Conservation (phyloP, 176 grass and related monocot genomes). For the Aegilops tauschii region DNA sequence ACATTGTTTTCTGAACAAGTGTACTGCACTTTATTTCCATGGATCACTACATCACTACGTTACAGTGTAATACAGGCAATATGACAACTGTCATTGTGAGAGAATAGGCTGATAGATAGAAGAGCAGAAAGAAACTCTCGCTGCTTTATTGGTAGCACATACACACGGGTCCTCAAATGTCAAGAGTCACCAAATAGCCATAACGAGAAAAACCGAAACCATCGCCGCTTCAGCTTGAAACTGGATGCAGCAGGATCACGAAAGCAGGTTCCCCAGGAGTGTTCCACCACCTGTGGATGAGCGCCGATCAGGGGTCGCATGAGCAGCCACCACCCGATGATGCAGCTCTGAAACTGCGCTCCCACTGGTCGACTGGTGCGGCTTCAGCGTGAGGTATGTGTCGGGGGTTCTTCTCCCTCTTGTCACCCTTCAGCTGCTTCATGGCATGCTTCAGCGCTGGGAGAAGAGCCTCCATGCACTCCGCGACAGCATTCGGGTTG, state of each 20-base stretch:
- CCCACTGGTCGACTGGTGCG: slow-evolving; percentile 59
- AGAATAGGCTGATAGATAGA: neutral
- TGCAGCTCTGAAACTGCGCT: slow-evolving; percentile 63
- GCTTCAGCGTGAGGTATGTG: slow-evolving; percentile 64
- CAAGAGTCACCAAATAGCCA: neutral
- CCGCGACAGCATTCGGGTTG: slow-evolving; percentile 82
- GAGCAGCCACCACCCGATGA: slow-evolving; percentile 37
- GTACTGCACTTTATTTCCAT: neutral
- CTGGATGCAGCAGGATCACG: neutral
- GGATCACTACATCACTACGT: neutral
- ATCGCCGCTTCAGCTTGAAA: neutral
- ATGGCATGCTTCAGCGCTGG: slow-evolving; percentile 74
- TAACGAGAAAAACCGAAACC: neutral
- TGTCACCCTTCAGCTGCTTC: slow-evolving; percentile 85
- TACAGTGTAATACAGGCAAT: neutral
- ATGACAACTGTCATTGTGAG: too few species aligned
- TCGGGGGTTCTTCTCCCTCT: slow-evolving; percentile 85
- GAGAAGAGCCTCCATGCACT: slow-evolving; percentile 80
- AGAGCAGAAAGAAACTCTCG: neutral
- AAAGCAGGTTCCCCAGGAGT: neutral
- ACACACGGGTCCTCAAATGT: too few species aligned
- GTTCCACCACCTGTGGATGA: neutral
- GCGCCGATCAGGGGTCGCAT: slow-evolving; percentile 19
- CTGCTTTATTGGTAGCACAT: neutral
- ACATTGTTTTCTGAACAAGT: neutral